phyloP scores from a whole-genome alignment of 148 eudicot species.

The Rhododendron williamsianum region DNA sequence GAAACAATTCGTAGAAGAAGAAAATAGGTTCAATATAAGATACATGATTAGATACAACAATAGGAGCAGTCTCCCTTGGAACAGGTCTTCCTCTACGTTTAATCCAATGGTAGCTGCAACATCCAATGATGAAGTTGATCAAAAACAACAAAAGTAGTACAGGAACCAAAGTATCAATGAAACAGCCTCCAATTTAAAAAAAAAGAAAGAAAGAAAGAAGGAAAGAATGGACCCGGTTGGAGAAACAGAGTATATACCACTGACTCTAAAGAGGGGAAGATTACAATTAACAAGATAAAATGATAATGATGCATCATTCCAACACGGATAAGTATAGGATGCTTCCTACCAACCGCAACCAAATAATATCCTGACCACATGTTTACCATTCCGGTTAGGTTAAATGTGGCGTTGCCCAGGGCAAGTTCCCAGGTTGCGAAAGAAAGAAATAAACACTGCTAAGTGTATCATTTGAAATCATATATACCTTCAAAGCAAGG shows the following conservation, averaged over 20 bases:
- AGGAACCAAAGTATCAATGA: neutral
- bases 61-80: conserved; percentile 81
- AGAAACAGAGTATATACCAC: neutral
- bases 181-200: neutral
- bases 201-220: neutral
- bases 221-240: neutral
- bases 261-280: neutral
- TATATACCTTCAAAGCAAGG: neutral
- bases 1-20: conserved; percentile 89
- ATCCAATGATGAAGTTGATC: neutral
- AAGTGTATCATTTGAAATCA: neutral
- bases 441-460: neutral
- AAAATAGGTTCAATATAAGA: conserved; percentile 93
- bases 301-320: neutral
- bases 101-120: conserved; percentile 89
- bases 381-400: neutral
- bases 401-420: neutral
- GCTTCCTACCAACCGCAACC: neutral
- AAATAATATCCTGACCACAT: neutral
- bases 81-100: conserved; percentile 82
- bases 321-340: neutral
- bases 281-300: neutral
- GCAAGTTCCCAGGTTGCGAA: neutral
- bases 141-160: neutral
- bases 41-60: conserved; percentile 93